These are phyloP conservation scores for Silene uniflora DNA, from an alignment of 148 eudicot species.

Conservation along the genomic window DNA sequence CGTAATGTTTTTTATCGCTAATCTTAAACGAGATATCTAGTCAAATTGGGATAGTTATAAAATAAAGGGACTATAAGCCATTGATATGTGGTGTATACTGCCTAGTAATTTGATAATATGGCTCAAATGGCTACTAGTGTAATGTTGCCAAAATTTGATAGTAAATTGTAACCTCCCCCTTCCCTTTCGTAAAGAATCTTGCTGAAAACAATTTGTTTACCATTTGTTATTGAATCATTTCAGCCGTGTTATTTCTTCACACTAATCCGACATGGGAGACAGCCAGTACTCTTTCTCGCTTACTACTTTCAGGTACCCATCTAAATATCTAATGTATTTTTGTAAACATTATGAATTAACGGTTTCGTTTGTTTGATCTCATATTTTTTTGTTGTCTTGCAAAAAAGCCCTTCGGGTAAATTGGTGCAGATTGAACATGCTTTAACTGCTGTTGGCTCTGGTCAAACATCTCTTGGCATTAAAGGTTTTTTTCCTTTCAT, in stretches of 20 bases:
- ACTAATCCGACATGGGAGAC: conserved; percentile 61
- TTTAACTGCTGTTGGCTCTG: conserved; percentile 89
- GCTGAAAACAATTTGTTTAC: background rate
- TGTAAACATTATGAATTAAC: background rate
- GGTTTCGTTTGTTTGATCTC: background rate
- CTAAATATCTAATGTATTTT: background rate
- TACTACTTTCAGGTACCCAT: conserved; percentile 77
- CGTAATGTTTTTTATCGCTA: background rate
- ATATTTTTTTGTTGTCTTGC: background rate
- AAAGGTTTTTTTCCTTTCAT: conserved; percentile 49
- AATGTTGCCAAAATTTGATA: too few species aligned
- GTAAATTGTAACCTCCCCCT: background rate
- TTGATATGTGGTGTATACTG: too few species aligned
- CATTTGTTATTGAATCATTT: background rate
- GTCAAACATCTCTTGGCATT: conserved; percentile 93
- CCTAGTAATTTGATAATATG: too few species aligned
- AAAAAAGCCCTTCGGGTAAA: conserved; percentile 86
- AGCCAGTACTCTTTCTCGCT: conserved; percentile 97
- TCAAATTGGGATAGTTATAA: background rate
- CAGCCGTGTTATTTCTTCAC: too few species aligned
- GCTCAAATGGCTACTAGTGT: too few species aligned
- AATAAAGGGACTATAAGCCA: too few species aligned
- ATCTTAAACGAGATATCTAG: background rate
- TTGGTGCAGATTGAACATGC: conserved; percentile 98
- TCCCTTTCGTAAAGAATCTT: background rate